These are phyloP conservation scores for Phylloboletellus chloephorus DNA, from an alignment of 1,284 basidiomycete genomes.

Conservation along the genomic window DNA sequence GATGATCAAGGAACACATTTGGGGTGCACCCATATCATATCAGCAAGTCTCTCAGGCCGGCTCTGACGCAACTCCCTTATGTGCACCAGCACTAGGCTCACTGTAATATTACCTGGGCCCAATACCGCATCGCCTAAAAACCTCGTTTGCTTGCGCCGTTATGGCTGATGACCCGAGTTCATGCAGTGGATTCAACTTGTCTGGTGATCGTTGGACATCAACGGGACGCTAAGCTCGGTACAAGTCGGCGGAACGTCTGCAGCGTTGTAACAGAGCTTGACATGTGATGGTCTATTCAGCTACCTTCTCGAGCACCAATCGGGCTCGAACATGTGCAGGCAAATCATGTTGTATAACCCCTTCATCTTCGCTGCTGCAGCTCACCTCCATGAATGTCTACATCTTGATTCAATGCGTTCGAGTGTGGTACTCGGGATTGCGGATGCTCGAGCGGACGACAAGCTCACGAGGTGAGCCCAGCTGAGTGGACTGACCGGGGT, in stretches of 20 bases:
- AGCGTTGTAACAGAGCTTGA: constrained; percentile 81
- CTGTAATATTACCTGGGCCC: constrained; percentile 86
- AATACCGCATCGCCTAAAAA: constrained; percentile 73
- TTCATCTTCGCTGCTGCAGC: constrained; percentile 71
- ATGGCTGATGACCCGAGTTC: constrained; percentile 49
- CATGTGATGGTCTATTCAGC: constrained; percentile 1
- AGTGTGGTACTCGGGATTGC: constrained; percentile 83
- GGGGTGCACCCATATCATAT: constrained; percentile 56
- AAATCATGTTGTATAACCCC: constrained; percentile 59
- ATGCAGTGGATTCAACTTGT: constrained; percentile 61
- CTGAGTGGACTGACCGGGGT: constrained; percentile 87
- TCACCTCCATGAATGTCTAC: constrained; percentile 76
- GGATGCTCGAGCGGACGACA: constrained; percentile 71
- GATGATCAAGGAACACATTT: neutral
- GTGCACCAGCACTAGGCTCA: constrained; percentile 72
- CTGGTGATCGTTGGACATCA: constrained; percentile 84
- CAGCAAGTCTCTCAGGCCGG: constrained; percentile 60
- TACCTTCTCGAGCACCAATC: constrained; percentile 86
- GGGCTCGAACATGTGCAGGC: constrained; percentile 57
- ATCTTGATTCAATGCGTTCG: constrained; percentile 72
- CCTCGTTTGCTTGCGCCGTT: constrained; percentile 68
- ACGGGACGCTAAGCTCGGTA: constrained; percentile 75
- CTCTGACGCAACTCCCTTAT: constrained; percentile 70
- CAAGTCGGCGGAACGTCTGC: constrained; percentile 83
- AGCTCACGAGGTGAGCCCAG: constrained; percentile 70